A percentile compares a stretch with the other conserved stretches of the same genome.
Conservation (phyloP, 1,284 basidiomycete species). For the Golubevia sp. region DNA sequence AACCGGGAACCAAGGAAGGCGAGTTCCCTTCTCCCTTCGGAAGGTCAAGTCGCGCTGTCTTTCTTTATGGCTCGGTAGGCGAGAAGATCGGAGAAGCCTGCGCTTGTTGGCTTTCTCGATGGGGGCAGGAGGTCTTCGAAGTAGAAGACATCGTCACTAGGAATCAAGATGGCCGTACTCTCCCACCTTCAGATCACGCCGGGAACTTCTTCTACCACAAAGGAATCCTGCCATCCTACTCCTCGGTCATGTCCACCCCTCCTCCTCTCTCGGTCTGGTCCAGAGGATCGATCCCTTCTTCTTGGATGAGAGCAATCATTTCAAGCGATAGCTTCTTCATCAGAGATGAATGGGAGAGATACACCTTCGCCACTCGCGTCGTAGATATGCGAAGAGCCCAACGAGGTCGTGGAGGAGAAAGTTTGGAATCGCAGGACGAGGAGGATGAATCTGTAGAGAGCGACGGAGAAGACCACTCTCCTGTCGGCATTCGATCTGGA, state of each 20-base stretch:
- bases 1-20: too few relatives aligned
- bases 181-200: slow-evolving; percentile 60
- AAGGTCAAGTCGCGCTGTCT: background rate
- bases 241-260: slow-evolving; percentile 9
- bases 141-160: slow-evolving; percentile 68
- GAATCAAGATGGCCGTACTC: slow-evolving; percentile 16
- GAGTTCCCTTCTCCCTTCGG: background rate
- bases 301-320: slow-evolving; percentile 76
- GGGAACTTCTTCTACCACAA: background rate
- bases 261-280: slow-evolving; percentile 67
- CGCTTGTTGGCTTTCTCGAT: slow-evolving; percentile 82
- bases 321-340: slow-evolving; percentile 82
- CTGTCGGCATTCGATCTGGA: slow-evolving; percentile 67
- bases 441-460: slow-evolving; percentile 16
- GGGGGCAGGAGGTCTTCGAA: slow-evolving; percentile 78
- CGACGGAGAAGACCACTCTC: slow-evolving; percentile 46
- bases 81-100: slow-evolving; percentile 90
- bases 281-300: slow-evolving; percentile 70
- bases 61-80: slow-evolving; percentile 70
- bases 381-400: slow-evolving; percentile 72
- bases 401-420: slow-evolving; percentile 60
- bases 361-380: slow-evolving; percentile 75
- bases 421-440: slow-evolving; percentile 62
- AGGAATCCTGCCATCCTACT: background rate
- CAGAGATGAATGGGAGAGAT: slow-evolving; percentile 77